Evolutionary conservation across 1,284 basidiomycete species (phyloP).

Genomic region (Mycena citricolor): DNA sequence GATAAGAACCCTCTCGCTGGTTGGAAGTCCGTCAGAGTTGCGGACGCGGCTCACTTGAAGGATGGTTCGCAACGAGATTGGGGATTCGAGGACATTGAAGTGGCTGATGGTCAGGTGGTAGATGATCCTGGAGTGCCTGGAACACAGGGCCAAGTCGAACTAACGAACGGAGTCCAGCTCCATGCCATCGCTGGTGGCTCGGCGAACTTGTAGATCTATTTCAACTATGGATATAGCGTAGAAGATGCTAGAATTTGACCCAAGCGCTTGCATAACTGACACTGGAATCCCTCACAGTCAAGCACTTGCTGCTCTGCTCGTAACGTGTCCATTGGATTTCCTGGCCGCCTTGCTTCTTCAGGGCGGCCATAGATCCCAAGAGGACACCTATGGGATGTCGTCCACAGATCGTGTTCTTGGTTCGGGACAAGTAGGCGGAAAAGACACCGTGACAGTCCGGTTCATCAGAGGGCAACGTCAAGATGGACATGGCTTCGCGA

Average conservation of each 20-base stretch:
- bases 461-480: conserved; percentile 60
- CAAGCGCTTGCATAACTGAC: conserved; percentile 96
- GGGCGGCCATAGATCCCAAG: conserved; percentile 67
- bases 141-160: conserved; percentile 57
- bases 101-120: conserved; percentile 51
- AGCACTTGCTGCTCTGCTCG: conserved; percentile 86
- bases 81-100: conserved; percentile 74
- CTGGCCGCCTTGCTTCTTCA: conserved; percentile 43
- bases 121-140: conserved; percentile 62
- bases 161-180: conserved; percentile 54
- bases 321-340: conserved; percentile 77
- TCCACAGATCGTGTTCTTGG: conserved; percentile 97
- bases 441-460: conserved; percentile 63
- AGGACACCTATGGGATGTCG: conserved; percentile 94
- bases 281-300: conserved; percentile 74
- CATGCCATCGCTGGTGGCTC: conserved; percentile 23
- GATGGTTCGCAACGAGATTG: conserved; percentile 70
- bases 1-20: conserved; percentile 33
- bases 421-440: conserved; percentile 72
- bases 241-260: conserved; percentile 50
- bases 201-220: conserved; percentile 41
- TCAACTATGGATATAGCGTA: conserved; percentile 10
- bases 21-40: conserved; percentile 51
- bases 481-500: conserved; percentile 73
- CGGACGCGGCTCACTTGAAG: conserved; percentile 57